Base-by-base conservation (phyloP, 108 stramenopile genomes). In the Bacterosira constricta region DNA sequence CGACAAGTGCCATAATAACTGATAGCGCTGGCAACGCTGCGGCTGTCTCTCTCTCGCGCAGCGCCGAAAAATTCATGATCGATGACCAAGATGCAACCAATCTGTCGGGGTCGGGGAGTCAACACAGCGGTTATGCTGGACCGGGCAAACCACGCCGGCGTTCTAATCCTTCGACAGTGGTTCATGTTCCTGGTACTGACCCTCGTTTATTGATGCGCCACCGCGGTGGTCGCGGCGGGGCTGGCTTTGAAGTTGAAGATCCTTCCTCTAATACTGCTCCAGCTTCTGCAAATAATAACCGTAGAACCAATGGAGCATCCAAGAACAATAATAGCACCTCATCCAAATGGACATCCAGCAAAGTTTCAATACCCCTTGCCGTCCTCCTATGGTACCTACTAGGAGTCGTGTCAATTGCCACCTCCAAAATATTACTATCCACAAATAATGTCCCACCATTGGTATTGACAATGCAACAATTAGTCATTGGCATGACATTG, bases 381-480 rank as follows among this genome's bases (percentile, higher is more conserved):
- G 86, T 93, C 1, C 26, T 75, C 7, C 60, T 88, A 6, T 94
- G 92, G 92, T 94, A 90, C 65, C 56, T 85, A 0, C 70, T 94
- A 11, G 92, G 92, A n/a, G 86, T 94, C 10, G 52, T 91, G 2
- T 83, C 84, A 25, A 94, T 94, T 47, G 80, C 85, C 29, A 81
- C 88, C 3, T 83, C 90, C 37, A 94, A 94, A 47, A 31, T 91
- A 25, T 55, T 94, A 27, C 53, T 89, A 32, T 83, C 71, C 6
- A 55, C 56, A 0, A 34, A 66, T 38, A 25, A 51, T 6, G 77
- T 85, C 13, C 77, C 85, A n/a, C 87, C 87, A 15, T 41, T 86
- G 47, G 35, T 80, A 12, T 61, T 88, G 77, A 88, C 85, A 11
- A 17, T 82, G 23, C 85, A 86, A 42, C 87, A 88, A 65, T 62